Evolutionary conservation across 2,329 filamentous ascomycete species (phyloP).

Genomic region (Penicillium sp.): DNA sequence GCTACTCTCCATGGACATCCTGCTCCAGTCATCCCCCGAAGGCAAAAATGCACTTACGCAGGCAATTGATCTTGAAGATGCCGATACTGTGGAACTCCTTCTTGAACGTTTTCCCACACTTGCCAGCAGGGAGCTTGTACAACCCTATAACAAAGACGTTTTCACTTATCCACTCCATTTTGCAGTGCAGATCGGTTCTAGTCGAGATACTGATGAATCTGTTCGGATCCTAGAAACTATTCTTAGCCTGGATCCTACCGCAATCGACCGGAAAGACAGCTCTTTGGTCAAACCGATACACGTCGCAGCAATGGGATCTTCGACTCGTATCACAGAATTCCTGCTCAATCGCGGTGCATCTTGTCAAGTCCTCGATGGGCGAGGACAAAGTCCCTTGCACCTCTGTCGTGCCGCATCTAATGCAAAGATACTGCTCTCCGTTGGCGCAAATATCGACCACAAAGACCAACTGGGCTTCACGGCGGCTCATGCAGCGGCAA

Average conservation of each 20-base stretch:
- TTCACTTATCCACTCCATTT: slow-evolving; percentile 13
- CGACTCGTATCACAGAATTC: slow-evolving; percentile 1
- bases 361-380: background rate
- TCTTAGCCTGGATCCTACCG: slow-evolving; percentile 5
- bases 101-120: background rate
- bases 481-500: slow-evolving; percentile 3
- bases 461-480: slow-evolving; percentile 4
- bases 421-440: slow-evolving; percentile 1
- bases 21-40: slow-evolving; percentile 5
- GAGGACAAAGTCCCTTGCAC: slow-evolving; percentile 1
- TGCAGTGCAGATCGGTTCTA: slow-evolving; percentile 8
- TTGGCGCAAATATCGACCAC: slow-evolving; percentile 4
- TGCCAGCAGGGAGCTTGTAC: background rate
- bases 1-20: background rate
- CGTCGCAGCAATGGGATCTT: slow-evolving; percentile 9
- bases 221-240: slow-evolving; percentile 6
- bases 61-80: slow-evolving; percentile 13
- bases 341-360: slow-evolving; percentile 2
- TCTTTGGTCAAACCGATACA: slow-evolving; percentile 7
- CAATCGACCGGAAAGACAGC: slow-evolving; percentile 8
- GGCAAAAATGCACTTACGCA: slow-evolving; percentile 9
- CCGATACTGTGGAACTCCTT: slow-evolving; percentile 5
- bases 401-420: slow-evolving; percentile 2
- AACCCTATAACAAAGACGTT: background rate
- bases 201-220: slow-evolving; percentile 7